Evolutionary conservation across 768 basidiomycete genomes (phyloP), one percentile per base, ranked within the genome.

Genomic region (Lanmaoa pseudosensibilis): DNA sequence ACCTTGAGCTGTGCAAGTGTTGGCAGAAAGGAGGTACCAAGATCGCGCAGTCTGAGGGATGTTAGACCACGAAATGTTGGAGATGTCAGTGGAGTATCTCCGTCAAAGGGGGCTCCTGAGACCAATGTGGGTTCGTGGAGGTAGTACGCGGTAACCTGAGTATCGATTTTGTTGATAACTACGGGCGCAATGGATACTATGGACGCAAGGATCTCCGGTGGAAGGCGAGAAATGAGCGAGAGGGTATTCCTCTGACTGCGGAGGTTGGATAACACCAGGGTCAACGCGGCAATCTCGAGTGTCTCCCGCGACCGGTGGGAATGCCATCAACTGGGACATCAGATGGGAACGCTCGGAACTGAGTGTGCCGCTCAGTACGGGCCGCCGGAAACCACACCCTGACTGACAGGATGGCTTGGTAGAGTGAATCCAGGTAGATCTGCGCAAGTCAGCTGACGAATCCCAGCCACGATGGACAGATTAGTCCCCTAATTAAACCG

Each of bases 21-120:
- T 1, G 75, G 75, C 30, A 69, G 71, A 23, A 65, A 58, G 10
- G 61, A 44, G 3, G 33, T 16, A 23, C 67, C 55, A 8, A 74
- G 60, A 54, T 73, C 54, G 39, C 71, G 61, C 11, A 80, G 59
- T 41, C 69, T 72, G 30, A 81, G 68, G 48, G 69, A 65, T n/a
- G 70, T 73, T 11, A 81, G 70, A 49, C 68, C 68, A 40, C 53
- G 53, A 25, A 80, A 62, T 15, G 76, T 55, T 1, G 70, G 58
- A 1, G 74, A 76, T 19, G 71, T 63, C 75, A 77, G 75, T 13
- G 75, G 73, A 4, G 69, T 68, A 10, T 72, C 60, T 30, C 70
- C 73, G 25, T 58, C 60, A 38, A 78, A 71, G 23, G 75, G 63
- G 10, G 46, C 43, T 4, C 60, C 58, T 0, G 70, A 67, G 13